Percentiles rank a stretch among this genome's conserved stretches.
Evolutionary conservation across 352 stramenopile genomes (phyloP).

Genomic region (Globisporangium cylindrosporum): DNA sequence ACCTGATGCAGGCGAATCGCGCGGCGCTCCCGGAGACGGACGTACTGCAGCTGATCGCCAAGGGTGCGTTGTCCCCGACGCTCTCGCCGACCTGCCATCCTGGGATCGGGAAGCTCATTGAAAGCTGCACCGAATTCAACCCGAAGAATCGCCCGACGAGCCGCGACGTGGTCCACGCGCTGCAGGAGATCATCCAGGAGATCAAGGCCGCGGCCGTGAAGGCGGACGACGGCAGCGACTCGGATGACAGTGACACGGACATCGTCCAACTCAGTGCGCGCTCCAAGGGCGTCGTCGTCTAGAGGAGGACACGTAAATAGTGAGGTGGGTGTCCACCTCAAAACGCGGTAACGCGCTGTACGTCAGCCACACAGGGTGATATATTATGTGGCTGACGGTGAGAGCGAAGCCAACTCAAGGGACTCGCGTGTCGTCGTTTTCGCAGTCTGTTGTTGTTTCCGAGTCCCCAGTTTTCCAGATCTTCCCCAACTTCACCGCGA

Average conservation of each 20-base stretch:
- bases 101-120: conserved; percentile 44
- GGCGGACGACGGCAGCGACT: background rate
- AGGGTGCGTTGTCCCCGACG: conserved; percentile 50
- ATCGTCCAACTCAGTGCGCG: background rate
- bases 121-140: conserved; percentile 29
- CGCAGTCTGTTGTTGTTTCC: background rate
- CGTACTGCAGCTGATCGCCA: conserved; percentile 66
- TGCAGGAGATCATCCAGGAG: conserved; percentile 15
- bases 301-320: background rate
- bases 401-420: background rate
- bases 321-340: background rate
- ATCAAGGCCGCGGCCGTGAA: conserved; percentile 3
- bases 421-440: background rate
- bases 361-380: background rate
- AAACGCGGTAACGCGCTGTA: background rate
- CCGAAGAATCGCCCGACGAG: conserved; percentile 30
- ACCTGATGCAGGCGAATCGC: conserved; percentile 61
- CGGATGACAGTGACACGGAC: background rate
- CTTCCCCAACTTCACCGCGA: background rate
- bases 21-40: conserved; percentile 54
- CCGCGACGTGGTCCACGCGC: conserved; percentile 2
- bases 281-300: conserved; percentile 9
- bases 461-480: background rate
- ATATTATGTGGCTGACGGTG: background rate
- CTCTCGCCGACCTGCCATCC: conserved; percentile 49